Evolutionary conservation across 2,329 filamentous ascomycete genomes (phyloP).

Genomic region (Metarhizium rileyi): DNA sequence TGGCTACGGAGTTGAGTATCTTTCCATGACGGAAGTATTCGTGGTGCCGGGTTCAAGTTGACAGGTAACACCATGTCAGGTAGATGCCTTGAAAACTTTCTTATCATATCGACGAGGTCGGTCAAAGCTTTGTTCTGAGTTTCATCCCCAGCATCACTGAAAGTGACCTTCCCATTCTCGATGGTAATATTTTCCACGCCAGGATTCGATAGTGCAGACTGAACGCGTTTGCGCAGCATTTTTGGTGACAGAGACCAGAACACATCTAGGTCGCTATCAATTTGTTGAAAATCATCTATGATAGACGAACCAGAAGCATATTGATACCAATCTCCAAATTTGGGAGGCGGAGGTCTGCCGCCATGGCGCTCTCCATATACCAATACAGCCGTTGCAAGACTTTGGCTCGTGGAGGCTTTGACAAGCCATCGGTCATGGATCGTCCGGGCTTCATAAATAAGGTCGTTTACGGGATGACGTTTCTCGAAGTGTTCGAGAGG

Average conservation of each 20-base stretch:
- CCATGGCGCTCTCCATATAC: slow-evolving; percentile 45
- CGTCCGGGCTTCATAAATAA: slow-evolving; percentile 39
- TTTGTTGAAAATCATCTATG: slow-evolving; percentile 74
- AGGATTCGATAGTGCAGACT: slow-evolving; percentile 27
- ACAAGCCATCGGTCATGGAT: slow-evolving; percentile 40
- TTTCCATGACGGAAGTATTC: slow-evolving; percentile 48
- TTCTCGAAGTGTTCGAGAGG: slow-evolving; percentile 17
- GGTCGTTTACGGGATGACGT: slow-evolving; percentile 37
- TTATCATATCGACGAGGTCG: slow-evolving; percentile 54
- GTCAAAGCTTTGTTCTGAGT: slow-evolving; percentile 28
- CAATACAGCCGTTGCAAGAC: slow-evolving; percentile 33
- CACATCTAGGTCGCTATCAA: slow-evolving; percentile 62
- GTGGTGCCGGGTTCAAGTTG: slow-evolving; percentile 49
- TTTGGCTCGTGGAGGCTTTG: slow-evolving; percentile 36
- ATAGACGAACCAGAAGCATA: slow-evolving; percentile 65
- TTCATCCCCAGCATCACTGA: slow-evolving; percentile 24
- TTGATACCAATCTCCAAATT: slow-evolving; percentile 78
- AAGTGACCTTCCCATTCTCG: slow-evolving; percentile 48
- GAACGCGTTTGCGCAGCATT: slow-evolving; percentile 52
- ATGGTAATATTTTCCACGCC: slow-evolving; percentile 46
- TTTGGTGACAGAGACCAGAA: slow-evolving; percentile 67
- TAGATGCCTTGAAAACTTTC: slow-evolving; percentile 59
- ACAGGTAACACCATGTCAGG: slow-evolving; percentile 80
- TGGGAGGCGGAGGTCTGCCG: slow-evolving; percentile 63
- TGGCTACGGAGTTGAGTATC: slow-evolving; percentile 25